Evolutionary conservation across 768 basidiomycete species (phyloP), one percentile per base, ranked within the genome.

Genomic region (Suillus clintonianus): DNA sequence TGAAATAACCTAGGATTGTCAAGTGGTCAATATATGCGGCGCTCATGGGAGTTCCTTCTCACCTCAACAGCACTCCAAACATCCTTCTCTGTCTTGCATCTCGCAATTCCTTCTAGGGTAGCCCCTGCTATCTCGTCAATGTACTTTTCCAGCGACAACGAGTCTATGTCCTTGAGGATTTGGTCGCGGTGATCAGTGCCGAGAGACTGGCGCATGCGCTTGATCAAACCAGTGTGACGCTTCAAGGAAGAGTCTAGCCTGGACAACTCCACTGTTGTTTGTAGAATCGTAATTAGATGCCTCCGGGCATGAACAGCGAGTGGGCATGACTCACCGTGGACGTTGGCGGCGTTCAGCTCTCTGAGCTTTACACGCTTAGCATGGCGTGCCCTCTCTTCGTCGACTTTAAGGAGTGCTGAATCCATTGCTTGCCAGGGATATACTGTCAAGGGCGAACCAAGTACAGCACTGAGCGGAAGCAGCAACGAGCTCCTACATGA

Each of bases 211-310:
- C 91, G 88, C 69, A 98, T 90, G 51, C 92, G 90, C 77, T 97
- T 99, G 67, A 97, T 95, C 66, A 99, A 85, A 7, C 95, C 93
- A 2, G 95, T 98, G 77, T 99, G 96, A 8, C 95, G 89, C 79
- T 94, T 99, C 63, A 99, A 78, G 50, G 97, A 98, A 4, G 97
- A 95, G 76, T 99, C 97, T 27, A 95, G 82, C 73, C 88, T 95
- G 24, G 85, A 80, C 11, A 86, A 80, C 73, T 90, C 94, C 94
- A 58, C 58, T 39, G 24, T 48, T 19, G 5, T 34, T 42, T 15
- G 5, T 27, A 51, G 27, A 51, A 51, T 51, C 50, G 57, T 67
- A 64, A 72, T 68, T 57, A 39, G 54, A 13, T 27, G 11, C 37
- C 6, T 50, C 34, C n/a, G 54, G 14, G 3, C 34, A 27, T 27